These are phyloP conservation scores for Phyllosticta paracitricarpa DNA, from an alignment of 2,329 filamentous ascomycete species.

Conservation along the genomic window DNA sequence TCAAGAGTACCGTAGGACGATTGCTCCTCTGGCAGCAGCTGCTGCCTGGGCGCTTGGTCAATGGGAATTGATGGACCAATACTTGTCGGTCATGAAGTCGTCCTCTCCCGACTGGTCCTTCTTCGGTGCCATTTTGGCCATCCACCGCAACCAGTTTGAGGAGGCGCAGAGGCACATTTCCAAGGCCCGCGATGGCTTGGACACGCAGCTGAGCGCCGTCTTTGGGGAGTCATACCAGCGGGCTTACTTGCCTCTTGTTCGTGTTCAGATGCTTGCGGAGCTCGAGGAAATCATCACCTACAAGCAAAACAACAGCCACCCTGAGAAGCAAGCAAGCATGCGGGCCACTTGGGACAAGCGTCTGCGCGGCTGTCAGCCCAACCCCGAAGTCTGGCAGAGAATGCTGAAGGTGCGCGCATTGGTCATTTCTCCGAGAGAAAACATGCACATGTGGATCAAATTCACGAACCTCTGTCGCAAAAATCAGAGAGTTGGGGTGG, in stretches of 20 bases:
- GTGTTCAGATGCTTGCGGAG: constrained; percentile 97
- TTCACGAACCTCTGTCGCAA: constrained; percentile 98
- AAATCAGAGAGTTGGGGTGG: constrained; percentile 84
- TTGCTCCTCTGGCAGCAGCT: constrained; percentile 87
- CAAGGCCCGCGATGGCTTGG: constrained; percentile 83
- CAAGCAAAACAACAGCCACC: constrained; percentile 74
- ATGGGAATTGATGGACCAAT: constrained; percentile 98
- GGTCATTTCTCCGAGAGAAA: constrained; percentile 84
- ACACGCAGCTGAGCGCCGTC: constrained; percentile 88
- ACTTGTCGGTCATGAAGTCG: constrained; percentile 88
- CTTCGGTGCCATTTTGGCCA: constrained; percentile 89
- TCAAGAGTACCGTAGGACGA: constrained; percentile 76
- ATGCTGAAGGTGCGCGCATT: constrained; percentile 92
- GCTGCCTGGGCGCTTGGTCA: constrained; percentile 94
- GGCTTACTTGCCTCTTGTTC: constrained; percentile 94
- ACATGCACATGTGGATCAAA: constrained; percentile 99
- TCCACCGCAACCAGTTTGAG: constrained; percentile 92
- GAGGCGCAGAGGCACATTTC: constrained; percentile 84
- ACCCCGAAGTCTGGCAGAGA: constrained; percentile 96
- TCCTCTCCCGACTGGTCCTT: constrained; percentile 91
- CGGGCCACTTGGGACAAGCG: constrained; percentile 91
- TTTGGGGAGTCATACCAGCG: constrained; percentile 98
- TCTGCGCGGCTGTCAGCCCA: constrained; percentile 87
- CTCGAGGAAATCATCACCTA: constrained; percentile 96
- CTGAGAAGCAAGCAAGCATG: constrained; percentile 82